Evolutionary conservation across 2,329 filamentous ascomycete genomes (phyloP).

Genomic region (Fusarium brevicatenulatum): DNA sequence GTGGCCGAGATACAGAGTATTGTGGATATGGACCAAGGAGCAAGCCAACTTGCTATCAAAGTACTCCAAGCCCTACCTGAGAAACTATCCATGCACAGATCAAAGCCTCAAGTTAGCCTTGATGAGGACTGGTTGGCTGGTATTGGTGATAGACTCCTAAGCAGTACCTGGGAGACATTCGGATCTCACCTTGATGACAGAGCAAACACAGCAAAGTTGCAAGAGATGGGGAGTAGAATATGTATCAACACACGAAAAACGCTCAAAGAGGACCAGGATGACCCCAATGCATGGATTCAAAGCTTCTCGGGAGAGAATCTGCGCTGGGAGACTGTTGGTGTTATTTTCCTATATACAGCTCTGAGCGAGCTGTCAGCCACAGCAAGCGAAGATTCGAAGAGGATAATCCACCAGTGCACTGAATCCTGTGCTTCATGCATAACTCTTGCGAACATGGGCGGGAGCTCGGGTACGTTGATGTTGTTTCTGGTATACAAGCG

Average conservation of each 20-base stretch:
- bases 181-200: accelerated
- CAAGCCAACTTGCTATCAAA: not conserved
- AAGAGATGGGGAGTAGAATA: not conserved
- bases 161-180: not conserved
- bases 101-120: accelerated
- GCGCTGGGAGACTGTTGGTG: not conserved
- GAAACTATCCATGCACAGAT: accelerated
- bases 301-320: not conserved
- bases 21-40: not conserved
- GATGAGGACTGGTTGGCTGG: not conserved
- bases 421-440: not conserved
- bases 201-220: not conserved
- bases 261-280: not conserved
- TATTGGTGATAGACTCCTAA: not conserved
- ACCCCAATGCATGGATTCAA: not conserved
- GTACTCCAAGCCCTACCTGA: not conserved
- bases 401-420: not conserved
- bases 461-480: not conserved
- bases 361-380: not conserved
- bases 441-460: not conserved
- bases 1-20: not conserved
- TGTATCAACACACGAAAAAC: not conserved
- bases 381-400: not conserved
- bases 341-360: not conserved
- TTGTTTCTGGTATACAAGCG: not conserved